These are phyloP conservation scores for Paxillus ammoniavirescens DNA, from an alignment of 768 basidiomycete species.

Conservation along the genomic window DNA sequence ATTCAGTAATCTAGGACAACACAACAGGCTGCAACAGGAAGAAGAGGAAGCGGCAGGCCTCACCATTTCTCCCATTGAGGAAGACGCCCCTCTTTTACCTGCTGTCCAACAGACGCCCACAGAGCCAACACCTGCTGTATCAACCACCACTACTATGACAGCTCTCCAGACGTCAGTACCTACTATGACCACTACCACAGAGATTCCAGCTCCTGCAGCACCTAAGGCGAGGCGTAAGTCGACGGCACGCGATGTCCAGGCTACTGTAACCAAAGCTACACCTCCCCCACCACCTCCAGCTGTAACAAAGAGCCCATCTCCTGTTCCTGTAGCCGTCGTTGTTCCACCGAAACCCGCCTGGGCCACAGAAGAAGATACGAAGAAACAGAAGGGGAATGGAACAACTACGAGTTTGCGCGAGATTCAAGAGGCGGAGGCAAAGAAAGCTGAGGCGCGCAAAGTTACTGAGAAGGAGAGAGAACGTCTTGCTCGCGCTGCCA, in stretches of 20 bases:
- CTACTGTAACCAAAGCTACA: conserved; percentile 17
- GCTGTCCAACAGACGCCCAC: conserved; percentile 11
- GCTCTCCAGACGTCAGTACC: conserved; percentile 7
- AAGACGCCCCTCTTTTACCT: conserved; percentile 14
- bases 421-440: conserved; percentile 92
- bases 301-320: conserved; percentile 20
- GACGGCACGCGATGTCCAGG: conserved; percentile 23
- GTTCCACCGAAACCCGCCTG: conserved; percentile 54
- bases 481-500: conserved; percentile 47
- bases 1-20: conserved; percentile 56
- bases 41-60: conserved; percentile 19
- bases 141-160: background rate
- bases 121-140: conserved; percentile 10
- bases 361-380: conserved; percentile 67
- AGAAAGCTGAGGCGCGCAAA: conserved; percentile 75
- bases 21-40: conserved; percentile 50
- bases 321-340: conserved; percentile 18
- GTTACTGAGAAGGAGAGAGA: conserved; percentile 72
- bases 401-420: conserved; percentile 76
- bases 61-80: conserved; percentile 17
- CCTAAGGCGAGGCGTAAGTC: conserved; percentile 29
- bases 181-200: conserved; percentile 10
- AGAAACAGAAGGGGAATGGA: conserved; percentile 46
- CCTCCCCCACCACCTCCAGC: conserved; percentile 5
- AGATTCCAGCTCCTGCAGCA: conserved; percentile 18